A percentile compares a stretch with the other conserved stretches of the same genome.
These are phyloP conservation scores for Sequoiadendron giganteum DNA, from an alignment of 75 land plant genomes.

Conservation along the genomic window DNA sequence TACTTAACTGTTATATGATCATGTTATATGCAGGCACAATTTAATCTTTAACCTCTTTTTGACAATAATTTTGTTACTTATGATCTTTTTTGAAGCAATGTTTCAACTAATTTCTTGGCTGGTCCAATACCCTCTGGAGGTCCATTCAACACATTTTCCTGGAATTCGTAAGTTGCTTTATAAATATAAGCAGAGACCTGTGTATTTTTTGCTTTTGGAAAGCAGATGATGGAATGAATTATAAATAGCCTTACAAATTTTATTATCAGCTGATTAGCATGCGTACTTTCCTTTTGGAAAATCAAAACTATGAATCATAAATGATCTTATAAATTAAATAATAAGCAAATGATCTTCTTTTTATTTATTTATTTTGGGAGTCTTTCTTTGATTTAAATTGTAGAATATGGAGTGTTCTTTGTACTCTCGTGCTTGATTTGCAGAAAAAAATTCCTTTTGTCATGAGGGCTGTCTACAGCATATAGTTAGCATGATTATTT, in stretches of 20 bases:
- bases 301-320: too few relatives aligned
- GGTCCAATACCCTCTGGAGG: conserved; percentile 76
- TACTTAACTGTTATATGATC: neutral
- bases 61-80: neutral
- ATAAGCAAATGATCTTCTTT: too few relatives aligned
- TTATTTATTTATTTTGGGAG: too few relatives aligned
- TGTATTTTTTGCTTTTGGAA: neutral
- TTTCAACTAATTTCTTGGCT: conserved; percentile 71
- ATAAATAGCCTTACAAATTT: neutral
- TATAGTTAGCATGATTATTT: too few relatives aligned
- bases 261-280: neutral
- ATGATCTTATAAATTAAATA: too few relatives aligned
- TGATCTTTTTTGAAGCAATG: conserved; percentile 51
- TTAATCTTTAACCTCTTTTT: neutral
- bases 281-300: neutral
- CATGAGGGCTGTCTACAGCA: too few relatives aligned
- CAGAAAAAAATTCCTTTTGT: too few relatives aligned
- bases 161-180: conserved; percentile 55
- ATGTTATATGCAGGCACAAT: neutral
- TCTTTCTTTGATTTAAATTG: too few relatives aligned
- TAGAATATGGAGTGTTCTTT: too few relatives aligned
- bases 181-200: neutral
- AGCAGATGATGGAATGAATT: neutral
- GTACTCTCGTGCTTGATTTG: too few relatives aligned
- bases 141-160: conserved; percentile 36